Evolutionary conservation across 202 grass and related monocot species (phyloP), one percentile per base, ranked within the genome.

Genomic region (Panicum virgatum): DNA sequence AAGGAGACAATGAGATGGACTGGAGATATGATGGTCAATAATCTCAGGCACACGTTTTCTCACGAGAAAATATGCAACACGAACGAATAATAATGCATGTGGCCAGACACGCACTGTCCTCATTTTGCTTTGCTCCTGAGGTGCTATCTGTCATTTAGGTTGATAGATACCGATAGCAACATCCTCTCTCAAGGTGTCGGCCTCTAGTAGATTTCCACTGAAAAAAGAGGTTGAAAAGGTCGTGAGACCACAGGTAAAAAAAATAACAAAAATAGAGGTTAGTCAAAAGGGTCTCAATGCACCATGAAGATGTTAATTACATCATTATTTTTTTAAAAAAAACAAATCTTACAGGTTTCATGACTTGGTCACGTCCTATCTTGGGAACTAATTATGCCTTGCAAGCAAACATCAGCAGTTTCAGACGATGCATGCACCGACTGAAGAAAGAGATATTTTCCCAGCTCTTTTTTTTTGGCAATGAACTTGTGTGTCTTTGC

Each of bases 141-240:
- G 44, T 65, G 77, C 46, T 78, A 73, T 48, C 80, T 78, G 80
- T 48, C 80, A 66, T 62, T 13, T 13, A 11, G 53, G 43, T 48
- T 57, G 2, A 57, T 22, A n/a, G 47, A 75, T 43, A 50, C 46
- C 9, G 73, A 85, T 16, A 51, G 58, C 78, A 86, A 78, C 72
- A 12, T 52, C 72, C 86, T 84, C 68, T 36, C 22, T 20, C 48
- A 16, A 59, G 53, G 63, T 68, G 75, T 42, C 46, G 32, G 30
- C 11, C 30, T 60, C 77, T 12, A 20, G 32, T 43, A 64, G 83
- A 81, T 72, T 76, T 77, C 30, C 56, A 63, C 46, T 3, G 58
- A 22, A 30, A 48, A 48, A 71, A 42, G 57, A 53, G 20, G 62
- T 32, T 39, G 18, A 50, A 37, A 52, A 62, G 11, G 27, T 4